phyloP scores from a whole-genome alignment of 441 rosid genomes.

The Erodium moschatum region DNA sequence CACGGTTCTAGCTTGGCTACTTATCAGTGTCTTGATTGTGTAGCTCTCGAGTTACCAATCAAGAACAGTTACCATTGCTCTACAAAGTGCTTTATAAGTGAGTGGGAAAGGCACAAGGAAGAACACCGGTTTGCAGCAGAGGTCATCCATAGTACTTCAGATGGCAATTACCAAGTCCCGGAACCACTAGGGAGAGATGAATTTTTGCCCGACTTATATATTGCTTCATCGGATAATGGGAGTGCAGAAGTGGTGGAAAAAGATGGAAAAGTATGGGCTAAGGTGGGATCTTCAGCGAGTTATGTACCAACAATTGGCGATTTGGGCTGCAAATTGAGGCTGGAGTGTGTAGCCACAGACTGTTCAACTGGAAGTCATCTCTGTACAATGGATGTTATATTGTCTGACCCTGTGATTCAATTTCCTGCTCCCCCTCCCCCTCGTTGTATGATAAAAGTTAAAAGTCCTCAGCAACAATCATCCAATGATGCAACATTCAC shows the following conservation, averaged over 20 bases:
- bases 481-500: conserved; percentile 33
- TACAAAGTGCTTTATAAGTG: conserved; percentile 33
- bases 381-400: conserved; percentile 12
- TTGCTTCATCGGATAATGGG: conserved; percentile 26
- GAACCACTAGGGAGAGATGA: conserved; percentile 7
- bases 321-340: conserved; percentile 32
- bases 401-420: conserved; percentile 40
- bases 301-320: conserved; percentile 42
- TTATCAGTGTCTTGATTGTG: conserved; percentile 36
- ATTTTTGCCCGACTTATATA: conserved; percentile 27
- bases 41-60: conserved; percentile 30
- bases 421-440: conserved; percentile 35
- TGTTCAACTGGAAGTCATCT: conserved; percentile 27
- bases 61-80: conserved; percentile 39
- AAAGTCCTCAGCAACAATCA: conserved; percentile 22
- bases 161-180: conserved; percentile 23
- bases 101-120: conserved; percentile 37
- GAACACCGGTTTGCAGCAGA: conserved; percentile 18
- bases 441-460: conserved; percentile 34
- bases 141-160: conserved; percentile 13
- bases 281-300: conserved; percentile 41
- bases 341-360: conserved; percentile 39
- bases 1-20: conserved; percentile 40
- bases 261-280: conserved; percentile 30
- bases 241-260: conserved; percentile 17